phyloP scores from a whole-genome alignment of 805 yeast genomes.

The Kluyveromyces lactis region DNA sequence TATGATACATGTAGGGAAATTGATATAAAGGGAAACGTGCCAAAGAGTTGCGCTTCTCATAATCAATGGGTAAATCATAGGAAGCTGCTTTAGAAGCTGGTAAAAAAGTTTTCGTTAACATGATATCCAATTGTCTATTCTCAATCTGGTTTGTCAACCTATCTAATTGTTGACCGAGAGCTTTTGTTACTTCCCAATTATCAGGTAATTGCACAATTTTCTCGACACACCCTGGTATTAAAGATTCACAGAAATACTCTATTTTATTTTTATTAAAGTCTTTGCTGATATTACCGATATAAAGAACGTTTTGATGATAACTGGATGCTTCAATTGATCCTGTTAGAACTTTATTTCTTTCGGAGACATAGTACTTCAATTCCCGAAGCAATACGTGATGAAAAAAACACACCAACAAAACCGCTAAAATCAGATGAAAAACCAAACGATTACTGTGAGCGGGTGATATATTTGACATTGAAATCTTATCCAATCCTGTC shows the following conservation, averaged over 20 bases:
- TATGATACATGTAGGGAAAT: neutral
- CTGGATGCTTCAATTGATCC: conserved; percentile 18
- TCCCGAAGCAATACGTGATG: conserved; percentile 52
- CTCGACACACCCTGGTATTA: conserved; percentile 47
- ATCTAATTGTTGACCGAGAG: conserved; percentile 24
- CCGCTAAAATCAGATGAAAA: conserved; percentile 55
- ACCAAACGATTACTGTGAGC: conserved; percentile 41
- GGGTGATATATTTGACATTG: conserved; percentile 62
- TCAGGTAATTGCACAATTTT: conserved; percentile 31
- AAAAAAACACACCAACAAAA: conserved; percentile 46
- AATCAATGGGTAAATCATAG: neutral
- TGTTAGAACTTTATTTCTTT: conserved; percentile 37
- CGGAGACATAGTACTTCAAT: conserved; percentile 38
- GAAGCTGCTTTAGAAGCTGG: conserved; percentile 6
- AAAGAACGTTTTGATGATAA: conserved; percentile 28
- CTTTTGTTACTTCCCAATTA: conserved; percentile 33
- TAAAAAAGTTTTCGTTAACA: conserved; percentile 15
- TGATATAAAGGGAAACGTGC: neutral
- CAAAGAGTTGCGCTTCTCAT: neutral
- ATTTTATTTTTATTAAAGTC: conserved; percentile 16
- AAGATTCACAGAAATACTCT: conserved; percentile 17
- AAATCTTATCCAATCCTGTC: conserved; percentile 55
- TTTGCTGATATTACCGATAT: conserved; percentile 41
- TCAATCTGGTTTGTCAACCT: conserved; percentile 33
- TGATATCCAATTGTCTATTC: conserved; percentile 30